Evolutionary conservation across 768 basidiomycete genomes (phyloP).

Genomic region (Xerocomus brunneocitrinus): DNA sequence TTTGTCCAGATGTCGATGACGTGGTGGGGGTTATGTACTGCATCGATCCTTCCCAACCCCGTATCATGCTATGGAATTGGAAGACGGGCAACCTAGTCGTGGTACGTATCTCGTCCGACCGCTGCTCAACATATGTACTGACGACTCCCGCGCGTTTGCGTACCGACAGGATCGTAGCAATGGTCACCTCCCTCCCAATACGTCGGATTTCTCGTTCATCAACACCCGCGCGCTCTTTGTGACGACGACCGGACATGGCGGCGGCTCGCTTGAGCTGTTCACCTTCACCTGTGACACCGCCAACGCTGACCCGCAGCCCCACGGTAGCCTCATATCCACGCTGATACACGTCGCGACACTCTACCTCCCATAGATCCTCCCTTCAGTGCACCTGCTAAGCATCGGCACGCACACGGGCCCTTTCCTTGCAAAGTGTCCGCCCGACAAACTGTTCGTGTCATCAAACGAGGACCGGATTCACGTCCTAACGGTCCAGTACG

Average conservation of each 20-base stretch:
- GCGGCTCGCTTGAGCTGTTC: slow-evolving; percentile 43
- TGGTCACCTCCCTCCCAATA: slow-evolving; percentile 20
- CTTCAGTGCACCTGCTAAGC: slow-evolving; percentile 11
- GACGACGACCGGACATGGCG: slow-evolving; percentile 33
- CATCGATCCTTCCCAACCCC: slow-evolving; percentile 21
- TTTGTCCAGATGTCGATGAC: slow-evolving; percentile 53
- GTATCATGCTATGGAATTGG: slow-evolving; percentile 47
- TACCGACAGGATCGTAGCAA: slow-evolving; percentile 27
- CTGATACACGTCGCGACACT: slow-evolving; percentile 21
- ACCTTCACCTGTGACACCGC: slow-evolving; percentile 24
- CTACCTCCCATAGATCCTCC: slow-evolving; percentile 9
- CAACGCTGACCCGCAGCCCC: too few species aligned
- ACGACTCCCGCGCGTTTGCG: neutral
- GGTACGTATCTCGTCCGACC: slow-evolving; percentile 30
- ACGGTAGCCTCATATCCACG: neutral
- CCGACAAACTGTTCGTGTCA: slow-evolving; percentile 24
- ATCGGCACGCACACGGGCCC: slow-evolving; percentile 33
- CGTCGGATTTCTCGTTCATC: slow-evolving; percentile 47
- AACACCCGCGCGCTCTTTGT: slow-evolving; percentile 41
- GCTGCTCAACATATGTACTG: neutral
- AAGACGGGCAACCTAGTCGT: slow-evolving; percentile 37
- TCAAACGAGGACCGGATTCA: slow-evolving; percentile 22
- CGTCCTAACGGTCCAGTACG: slow-evolving; percentile 24
- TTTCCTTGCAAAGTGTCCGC: slow-evolving; percentile 25
- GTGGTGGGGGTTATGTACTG: slow-evolving; percentile 47